Base-by-base conservation (phyloP, 257 asterid genomes). In the Solanum gandarillasii region DNA sequence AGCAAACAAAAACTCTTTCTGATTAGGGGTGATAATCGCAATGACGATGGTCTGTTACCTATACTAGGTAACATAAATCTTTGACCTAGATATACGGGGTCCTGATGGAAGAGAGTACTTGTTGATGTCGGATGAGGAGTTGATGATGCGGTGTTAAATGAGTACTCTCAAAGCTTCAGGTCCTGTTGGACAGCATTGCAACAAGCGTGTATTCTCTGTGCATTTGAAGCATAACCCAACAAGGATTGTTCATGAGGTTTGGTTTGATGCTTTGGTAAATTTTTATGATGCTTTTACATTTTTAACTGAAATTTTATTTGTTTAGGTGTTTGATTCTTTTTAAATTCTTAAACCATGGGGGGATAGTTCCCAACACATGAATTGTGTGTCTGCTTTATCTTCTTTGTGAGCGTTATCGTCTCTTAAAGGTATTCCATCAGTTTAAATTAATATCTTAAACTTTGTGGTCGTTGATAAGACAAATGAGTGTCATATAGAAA, bases 141-240 rank as follows among this genome's bases (percentile, higher is more conserved):
- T 97, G 82, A 92, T 95, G 92, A 91, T 93, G 85, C 98, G 93
- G 87, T 97, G 98, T 35, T 96, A 97, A 91, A 92, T 94, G 96
- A 91, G 84, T 86, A 95, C 98, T 85, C 95, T 88, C 89, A 97
- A 93, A 91, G 90, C 94, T 39, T 95, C 98, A 2, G 99, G 99
- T 67, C 98, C 98, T 2, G 98, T 98, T 38, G 98, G 99, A 58
- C 99, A 97, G 90, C 99, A 97, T 92, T 98, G 98, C 38, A 97
- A 97, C 93, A 97, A 97, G 93, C 94, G 97, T 20, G 99, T 95
- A 90, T 91, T 98, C 82, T 97, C 99, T 70, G 99, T 97, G 90
- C 98, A 98, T 83, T 91, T 97, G 85, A 97, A 95, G 94, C 99
- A 97, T 91, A 93, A 93, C 31, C 99, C 98, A 8, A 94, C 98